A percentile compares a stretch with the other conserved stretches of the same genome.
Evolutionary conservation across 1,139 yeast genomes (phyloP).

Genomic region (Zygosaccharomyces sapae): DNA sequence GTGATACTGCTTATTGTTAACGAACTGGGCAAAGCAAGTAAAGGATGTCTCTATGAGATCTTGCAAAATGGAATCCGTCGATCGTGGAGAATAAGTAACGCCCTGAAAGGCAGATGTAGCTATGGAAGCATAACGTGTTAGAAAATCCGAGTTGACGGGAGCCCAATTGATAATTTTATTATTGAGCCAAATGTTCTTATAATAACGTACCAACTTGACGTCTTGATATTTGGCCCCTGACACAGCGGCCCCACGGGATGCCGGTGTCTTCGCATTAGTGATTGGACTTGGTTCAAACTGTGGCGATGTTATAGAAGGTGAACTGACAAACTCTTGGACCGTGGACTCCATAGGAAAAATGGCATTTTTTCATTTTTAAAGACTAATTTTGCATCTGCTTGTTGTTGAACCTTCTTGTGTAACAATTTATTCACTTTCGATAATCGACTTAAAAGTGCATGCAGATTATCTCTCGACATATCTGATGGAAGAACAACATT

Average conservation of each 20-base stretch:
- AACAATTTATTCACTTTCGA: constrained; percentile 26
- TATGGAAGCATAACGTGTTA: constrained; percentile 30
- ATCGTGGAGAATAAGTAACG: constrained; percentile 13
- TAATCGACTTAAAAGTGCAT: constrained; percentile 20
- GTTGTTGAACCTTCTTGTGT: constrained; percentile 22
- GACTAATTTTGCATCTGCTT: constrained; percentile 24
- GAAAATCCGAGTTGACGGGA: constrained; percentile 24
- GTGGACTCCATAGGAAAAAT: constrained; percentile 12
- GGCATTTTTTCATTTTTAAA: constrained; percentile 18
- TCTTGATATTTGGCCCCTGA: constrained; percentile 27
- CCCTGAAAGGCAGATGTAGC: constrained; percentile 23
- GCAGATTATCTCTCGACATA: constrained; percentile 18
- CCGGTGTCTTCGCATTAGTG: constrained; percentile 21
- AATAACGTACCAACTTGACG: constrained; percentile 32
- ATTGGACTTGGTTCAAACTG: constrained; percentile 29
- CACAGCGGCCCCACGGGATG: constrained; percentile 11
- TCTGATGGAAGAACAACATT: constrained; percentile 20
- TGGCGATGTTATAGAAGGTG: constrained; percentile 35
- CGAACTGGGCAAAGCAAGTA: constrained; percentile 37
- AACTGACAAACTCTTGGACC: constrained; percentile 20
- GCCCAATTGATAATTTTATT: constrained; percentile 33
- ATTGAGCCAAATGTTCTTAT: constrained; percentile 36
- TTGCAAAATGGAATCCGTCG: constrained; percentile 22
- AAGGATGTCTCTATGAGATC: constrained; percentile 36
- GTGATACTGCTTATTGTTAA: constrained; percentile 35